Evolutionary conservation across 352 stramenopile genomes (phyloP), one percentile per base, ranked within the genome.

Genomic region (Globisporangium spiculum): DNA sequence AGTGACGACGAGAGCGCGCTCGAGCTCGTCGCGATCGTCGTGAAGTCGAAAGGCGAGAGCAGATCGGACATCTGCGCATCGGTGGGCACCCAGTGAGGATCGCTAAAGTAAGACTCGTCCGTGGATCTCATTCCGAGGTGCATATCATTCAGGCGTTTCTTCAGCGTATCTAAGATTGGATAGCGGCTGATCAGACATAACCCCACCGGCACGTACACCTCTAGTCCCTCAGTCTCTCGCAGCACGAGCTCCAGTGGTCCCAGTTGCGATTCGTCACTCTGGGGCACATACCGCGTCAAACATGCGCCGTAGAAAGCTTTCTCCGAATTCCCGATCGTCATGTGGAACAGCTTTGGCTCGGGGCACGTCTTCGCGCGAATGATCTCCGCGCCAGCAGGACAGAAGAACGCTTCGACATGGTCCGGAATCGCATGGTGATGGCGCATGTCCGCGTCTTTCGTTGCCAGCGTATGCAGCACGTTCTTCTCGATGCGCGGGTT

Each of bases 381-480:
- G 12, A 92, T 72, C n/a, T 89, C 77, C 0, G 79, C 79, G 1
- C 81, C 84, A 1, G 74, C 71, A 5, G 88, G 88, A 32, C 77
- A 88, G 48, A 96, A 94, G 62, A 96, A 96, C 16, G 83, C 78
- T 69, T 96, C 88, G 1, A 96, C 76, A 56, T 96, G 88, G 53
- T 96, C 88, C 6, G 88, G 88, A 60, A 96, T 86, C 5, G 86
- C 77, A 63, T 93, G 83, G 66, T 95, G 84, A 44, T 94, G 84
- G 7, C 79, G 75, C 61, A 93, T 73, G 60, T 89, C 81, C 60
- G 78, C 87, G 30, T 84, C 83, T 32, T 76, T 86, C 9, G 78
- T 75, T 14, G 87, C 83, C n/a, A 94, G 65, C 7, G 84, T 86
- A 56, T 92, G 84, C 36, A 96, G 70, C 22, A 92, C 71, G 60